Evolutionary conservation across 106 monocot species (phyloP).

Genomic region (Platanthera zijinensis): DNA sequence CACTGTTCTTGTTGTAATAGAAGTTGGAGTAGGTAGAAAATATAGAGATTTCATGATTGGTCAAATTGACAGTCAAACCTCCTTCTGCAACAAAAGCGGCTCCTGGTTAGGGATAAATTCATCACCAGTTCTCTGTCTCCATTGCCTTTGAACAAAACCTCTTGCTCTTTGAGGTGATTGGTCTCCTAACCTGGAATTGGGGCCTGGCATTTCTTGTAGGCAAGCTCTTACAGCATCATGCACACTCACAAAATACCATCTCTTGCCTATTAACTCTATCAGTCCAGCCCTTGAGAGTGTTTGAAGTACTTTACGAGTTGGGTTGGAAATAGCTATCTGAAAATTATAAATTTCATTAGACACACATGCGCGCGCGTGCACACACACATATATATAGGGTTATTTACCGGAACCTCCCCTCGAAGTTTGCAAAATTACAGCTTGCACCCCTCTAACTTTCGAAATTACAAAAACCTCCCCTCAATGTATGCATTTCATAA

Average conservation of each 20-base stretch:
- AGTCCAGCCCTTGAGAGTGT: conserved; percentile 64
- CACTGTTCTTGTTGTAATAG: not conserved
- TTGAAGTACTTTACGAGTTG: conserved; percentile 66
- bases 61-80: conserved; percentile 11
- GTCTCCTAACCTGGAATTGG: conserved; percentile 10
- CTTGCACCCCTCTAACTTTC: too few species aligned
- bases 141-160: conserved; percentile 27
- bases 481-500: too few species aligned
- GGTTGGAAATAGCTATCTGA: conserved; percentile 93
- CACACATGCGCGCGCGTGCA: not conserved
- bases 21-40: too few species aligned
- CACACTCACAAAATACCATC: conserved; percentile 92
- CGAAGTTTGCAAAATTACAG: too few species aligned
- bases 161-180: conserved; percentile 11
- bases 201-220: conserved; percentile 51
- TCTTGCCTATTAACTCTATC: conserved; percentile 62
- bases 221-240: conserved; percentile 96
- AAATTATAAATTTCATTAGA: not conserved
- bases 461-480: too few species aligned
- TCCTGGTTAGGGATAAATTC: conserved; percentile 15
- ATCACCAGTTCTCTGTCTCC: conserved; percentile 20
- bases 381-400: too few species aligned
- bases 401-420: too few species aligned
- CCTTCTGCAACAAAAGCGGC: conserved; percentile 24
- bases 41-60: not conserved